Conservation (phyloP, 1,139 yeast species). For the Pichia kudriavzevii region DNA sequence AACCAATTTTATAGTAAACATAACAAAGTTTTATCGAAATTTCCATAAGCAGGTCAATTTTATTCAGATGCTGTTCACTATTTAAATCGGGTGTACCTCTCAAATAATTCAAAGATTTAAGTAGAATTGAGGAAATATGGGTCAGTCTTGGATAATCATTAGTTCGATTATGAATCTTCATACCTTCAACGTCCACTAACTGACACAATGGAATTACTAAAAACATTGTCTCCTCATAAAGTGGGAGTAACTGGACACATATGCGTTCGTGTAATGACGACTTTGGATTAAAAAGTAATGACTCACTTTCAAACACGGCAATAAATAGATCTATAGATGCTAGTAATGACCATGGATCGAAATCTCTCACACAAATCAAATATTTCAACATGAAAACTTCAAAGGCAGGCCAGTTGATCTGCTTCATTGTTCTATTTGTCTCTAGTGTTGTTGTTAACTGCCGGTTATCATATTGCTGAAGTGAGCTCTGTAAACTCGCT, state of each 20-base stretch:
- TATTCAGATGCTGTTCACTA: constrained; percentile 29
- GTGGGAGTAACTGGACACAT: constrained; percentile 29
- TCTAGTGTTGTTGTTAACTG: constrained; percentile 29
- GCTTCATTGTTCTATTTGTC: constrained; percentile 28
- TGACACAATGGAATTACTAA: constrained; percentile 44
- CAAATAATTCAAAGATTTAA: constrained; percentile 57
- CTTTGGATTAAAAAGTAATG: constrained; percentile 52
- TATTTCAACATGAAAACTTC: constrained; percentile 44
- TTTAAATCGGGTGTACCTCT: constrained; percentile 50
- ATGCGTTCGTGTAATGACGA: constrained; percentile 34
- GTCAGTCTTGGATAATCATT: constrained; percentile 42
- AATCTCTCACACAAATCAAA: constrained; percentile 42
- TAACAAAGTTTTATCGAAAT: constrained; percentile 55
- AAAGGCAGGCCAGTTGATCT: constrained; percentile 47
- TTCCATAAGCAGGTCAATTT: constrained; percentile 46
- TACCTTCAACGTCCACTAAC: constrained; percentile 41
- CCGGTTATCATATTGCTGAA: constrained; percentile 18
- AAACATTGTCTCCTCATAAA: constrained; percentile 37
- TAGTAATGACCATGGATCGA: constrained; percentile 52
- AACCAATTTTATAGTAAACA: constrained; percentile 53
- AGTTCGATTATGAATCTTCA: constrained; percentile 31
- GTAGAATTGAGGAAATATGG: constrained; percentile 48
- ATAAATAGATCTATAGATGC: constrained; percentile 56
- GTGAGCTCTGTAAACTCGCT: constrained; percentile 19
- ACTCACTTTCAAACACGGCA: constrained; percentile 43